These are phyloP conservation scores for Talaromyces piceae DNA, from an alignment of 2,329 filamentous ascomycete genomes.

Conservation along the genomic window DNA sequence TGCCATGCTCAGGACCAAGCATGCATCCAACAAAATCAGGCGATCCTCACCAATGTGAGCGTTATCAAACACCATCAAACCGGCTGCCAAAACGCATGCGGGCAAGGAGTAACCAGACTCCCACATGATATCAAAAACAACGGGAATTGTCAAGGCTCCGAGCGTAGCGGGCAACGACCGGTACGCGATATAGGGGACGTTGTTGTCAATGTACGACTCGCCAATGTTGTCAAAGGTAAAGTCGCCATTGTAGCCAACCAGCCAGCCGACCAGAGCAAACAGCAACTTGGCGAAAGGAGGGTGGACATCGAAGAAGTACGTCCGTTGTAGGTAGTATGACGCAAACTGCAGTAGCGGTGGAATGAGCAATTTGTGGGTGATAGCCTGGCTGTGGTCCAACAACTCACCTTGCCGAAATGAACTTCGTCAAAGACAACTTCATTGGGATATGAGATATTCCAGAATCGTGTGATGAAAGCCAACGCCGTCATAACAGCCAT, in stretches of 20 bases:
- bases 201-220: constrained; percentile 94
- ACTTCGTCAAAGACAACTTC: constrained; percentile 99
- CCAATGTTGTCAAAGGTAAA: constrained; percentile 99
- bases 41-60: constrained; percentile 95
- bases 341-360: constrained; percentile 33
- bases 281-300: constrained; percentile 97
- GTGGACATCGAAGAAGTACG: constrained; percentile 99
- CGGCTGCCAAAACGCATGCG: constrained; percentile 77
- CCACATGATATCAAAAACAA: constrained; percentile 98
- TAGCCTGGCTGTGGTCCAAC: background rate
- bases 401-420: constrained; percentile 91
- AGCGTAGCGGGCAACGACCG: constrained; percentile 86
- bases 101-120: constrained; percentile 96
- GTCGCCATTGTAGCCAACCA: constrained; percentile 92
- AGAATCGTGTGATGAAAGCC: constrained; percentile 89
- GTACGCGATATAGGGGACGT: constrained; percentile 94
- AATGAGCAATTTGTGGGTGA: background rate
- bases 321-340: constrained; percentile 81
- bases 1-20: constrained; percentile 91
- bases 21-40: constrained; percentile 89
- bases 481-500: constrained; percentile 69
- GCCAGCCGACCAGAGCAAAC: constrained; percentile 94
- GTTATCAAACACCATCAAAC: constrained; percentile 89
- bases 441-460: constrained; percentile 88
- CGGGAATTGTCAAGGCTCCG: constrained; percentile 87